A percentile compares a stretch with the other conserved stretches of the same genome.
These are phyloP conservation scores for Lomentospora prolificans DNA, from an alignment of 2,329 filamentous ascomycete genomes.

Conservation along the genomic window DNA sequence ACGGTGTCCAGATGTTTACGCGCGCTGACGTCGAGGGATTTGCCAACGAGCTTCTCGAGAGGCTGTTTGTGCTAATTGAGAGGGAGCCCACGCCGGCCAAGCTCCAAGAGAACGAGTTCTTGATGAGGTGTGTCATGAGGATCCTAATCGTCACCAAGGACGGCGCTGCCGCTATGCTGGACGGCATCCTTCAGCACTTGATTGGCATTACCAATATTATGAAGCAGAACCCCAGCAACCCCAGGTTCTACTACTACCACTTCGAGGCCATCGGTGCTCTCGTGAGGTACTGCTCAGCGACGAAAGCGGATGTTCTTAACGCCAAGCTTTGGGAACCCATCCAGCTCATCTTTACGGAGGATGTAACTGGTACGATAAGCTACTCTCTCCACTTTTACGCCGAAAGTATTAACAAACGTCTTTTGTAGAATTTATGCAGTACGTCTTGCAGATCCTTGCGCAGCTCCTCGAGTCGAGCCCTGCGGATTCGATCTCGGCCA, in stretches of 20 bases:
- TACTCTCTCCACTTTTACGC: neutral
- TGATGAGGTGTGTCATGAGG: slow-evolving; percentile 98
- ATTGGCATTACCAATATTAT: slow-evolving; percentile 87
- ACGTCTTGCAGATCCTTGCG: slow-evolving; percentile 91
- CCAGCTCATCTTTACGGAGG: slow-evolving; percentile 66
- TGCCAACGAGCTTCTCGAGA: slow-evolving; percentile 75
- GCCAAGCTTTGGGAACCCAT: slow-evolving; percentile 76
- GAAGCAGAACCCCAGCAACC: slow-evolving; percentile 91
- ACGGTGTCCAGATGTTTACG: slow-evolving; percentile 69
- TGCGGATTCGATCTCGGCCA: slow-evolving; percentile 63
- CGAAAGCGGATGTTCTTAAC: slow-evolving; percentile 65
- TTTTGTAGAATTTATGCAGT: slow-evolving; percentile 72
- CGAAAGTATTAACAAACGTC: neutral
- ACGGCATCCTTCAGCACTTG: slow-evolving; percentile 73
- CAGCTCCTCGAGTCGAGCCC: slow-evolving; percentile 83
- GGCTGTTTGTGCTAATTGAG: slow-evolving; percentile 86
- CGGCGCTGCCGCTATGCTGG: slow-evolving; percentile 61
- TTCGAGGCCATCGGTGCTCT: slow-evolving; percentile 91
- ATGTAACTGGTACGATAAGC: slow-evolving; percentile 58
- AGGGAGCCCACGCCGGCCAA: slow-evolving; percentile 78
- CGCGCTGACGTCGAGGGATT: slow-evolving; percentile 69
- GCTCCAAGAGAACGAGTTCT: slow-evolving; percentile 95
- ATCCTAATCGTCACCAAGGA: slow-evolving; percentile 92
- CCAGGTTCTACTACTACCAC: slow-evolving; percentile 96
- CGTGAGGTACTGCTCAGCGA: slow-evolving; percentile 56